Base-by-base conservation (phyloP, 78 protist genomes). In the Guillardia theta region DNA sequence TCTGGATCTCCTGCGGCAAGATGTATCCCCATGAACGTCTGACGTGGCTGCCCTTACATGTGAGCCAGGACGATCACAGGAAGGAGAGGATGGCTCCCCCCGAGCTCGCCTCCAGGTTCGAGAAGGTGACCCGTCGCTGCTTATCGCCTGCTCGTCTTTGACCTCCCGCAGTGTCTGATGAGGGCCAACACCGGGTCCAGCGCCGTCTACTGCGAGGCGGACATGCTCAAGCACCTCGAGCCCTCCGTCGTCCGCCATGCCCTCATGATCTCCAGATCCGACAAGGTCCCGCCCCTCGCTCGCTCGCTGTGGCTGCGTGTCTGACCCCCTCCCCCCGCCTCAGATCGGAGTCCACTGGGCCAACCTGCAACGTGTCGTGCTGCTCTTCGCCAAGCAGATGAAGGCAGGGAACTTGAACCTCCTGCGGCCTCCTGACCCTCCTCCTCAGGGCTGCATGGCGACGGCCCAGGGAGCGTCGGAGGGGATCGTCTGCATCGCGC, bases 171-270 rank as follows among this genome's bases (percentile, higher is more conserved):
- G 83, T 70, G 83, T 15, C 12, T 19, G 39, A 64, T 43, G 83
- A 36, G 83, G n/a, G 83, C 83, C n/a, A 43, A 12, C 10, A 22
- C 21, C n/a, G 83, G 41, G 4, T 36, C 45, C n/a, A 70, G 83
- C 83, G 83, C 83, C 9, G 83, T 70, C 41, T 70, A 22, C 83
- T 70, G 83, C 83, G 83, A 24, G 33, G 83, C 83, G 4, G 83
- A 70, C 83, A 15, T 70, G 36, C 83, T 70, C 45, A 36, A 43
- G 36, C 83, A 70, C 41, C 22, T 70, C 45, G 4, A 4, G 41
- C 83, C 83, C 8, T 1, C 83, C 46, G 83, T 70, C 36, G 83
- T 70, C 46, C 83, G 83, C 10, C 83, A 70, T 43, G 83, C 83
- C 46, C 36, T 70, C 46, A 36, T 70, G 3, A 70, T 70, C 83